Evolutionary conservation across 495 filamentous ascomycete genomes (phyloP).

Genomic region (Beverwykella pulmonaria): DNA sequence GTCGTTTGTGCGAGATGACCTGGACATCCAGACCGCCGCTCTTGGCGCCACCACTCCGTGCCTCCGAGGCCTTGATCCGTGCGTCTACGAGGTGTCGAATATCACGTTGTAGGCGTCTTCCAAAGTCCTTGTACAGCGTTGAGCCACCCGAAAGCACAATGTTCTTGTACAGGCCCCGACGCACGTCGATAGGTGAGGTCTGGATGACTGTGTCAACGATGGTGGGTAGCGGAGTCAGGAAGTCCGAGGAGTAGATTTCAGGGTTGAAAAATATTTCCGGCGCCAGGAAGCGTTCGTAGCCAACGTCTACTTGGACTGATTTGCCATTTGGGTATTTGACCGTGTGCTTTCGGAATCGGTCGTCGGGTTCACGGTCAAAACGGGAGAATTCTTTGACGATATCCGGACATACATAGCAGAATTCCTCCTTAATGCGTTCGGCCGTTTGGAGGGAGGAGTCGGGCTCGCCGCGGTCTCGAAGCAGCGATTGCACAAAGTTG

Average conservation of each 20-base stretch:
- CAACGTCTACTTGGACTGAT: slow-evolving; percentile 83
- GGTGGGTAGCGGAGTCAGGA: slow-evolving; percentile 88
- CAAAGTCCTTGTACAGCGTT: slow-evolving; percentile 97
- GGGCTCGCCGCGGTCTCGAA: slow-evolving; percentile 93
- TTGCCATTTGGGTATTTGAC: slow-evolving; percentile 85
- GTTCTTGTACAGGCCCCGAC: slow-evolving; percentile 97
- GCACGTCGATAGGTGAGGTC: slow-evolving; percentile 94
- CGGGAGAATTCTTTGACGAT: slow-evolving; percentile 96
- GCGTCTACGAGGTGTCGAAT: slow-evolving; percentile 94
- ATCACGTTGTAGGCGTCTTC: slow-evolving; percentile 89
- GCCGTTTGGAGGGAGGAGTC: slow-evolving; percentile 97
- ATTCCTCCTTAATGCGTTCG: slow-evolving; percentile 95
- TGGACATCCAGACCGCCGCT: slow-evolving; percentile 89
- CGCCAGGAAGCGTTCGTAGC: slow-evolving; percentile 96
- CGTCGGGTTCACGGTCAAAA: slow-evolving; percentile 83
- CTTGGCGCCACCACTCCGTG: slow-evolving; percentile 79
- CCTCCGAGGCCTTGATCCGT: slow-evolving; percentile 85
- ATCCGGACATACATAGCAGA: slow-evolving; percentile 96
- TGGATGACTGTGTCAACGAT: slow-evolving; percentile 97
- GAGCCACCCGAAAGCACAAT: slow-evolving; percentile 97
- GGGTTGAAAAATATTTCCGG: slow-evolving; percentile 99
- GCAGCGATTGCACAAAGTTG: slow-evolving; percentile 93
- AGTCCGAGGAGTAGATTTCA: slow-evolving; percentile 98
- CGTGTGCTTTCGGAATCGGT: slow-evolving; percentile 84
- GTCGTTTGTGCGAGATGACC: slow-evolving; percentile 93